Base-by-base conservation (phyloP, 768 basidiomycete genomes). In the Dacryopinax primogenitus region DNA sequence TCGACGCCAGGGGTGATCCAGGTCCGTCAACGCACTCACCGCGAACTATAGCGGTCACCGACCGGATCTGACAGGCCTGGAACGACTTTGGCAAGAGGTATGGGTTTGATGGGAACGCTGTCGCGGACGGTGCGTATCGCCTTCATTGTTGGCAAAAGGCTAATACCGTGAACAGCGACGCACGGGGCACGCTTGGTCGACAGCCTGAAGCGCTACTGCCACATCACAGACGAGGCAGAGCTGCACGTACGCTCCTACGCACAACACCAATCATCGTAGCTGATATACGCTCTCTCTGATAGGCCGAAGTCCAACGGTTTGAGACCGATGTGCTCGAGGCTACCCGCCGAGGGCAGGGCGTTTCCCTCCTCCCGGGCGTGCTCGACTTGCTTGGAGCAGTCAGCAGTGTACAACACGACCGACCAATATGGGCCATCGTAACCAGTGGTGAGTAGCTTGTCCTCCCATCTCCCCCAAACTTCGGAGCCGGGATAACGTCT, bases 1-100 rank as follows among this genome's bases (percentile, higher is more conserved):
- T 90, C 89, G 1, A 92, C 90, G 3, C 88, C 88, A 0, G 91
- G 90, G 2, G 86, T 92, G n/a, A 68, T 84, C 62, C 81, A 81
- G 66, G 86, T 58, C 9, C 11, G 26, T 21, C 37, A 11, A 11
- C 37, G 37, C 18, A 3, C 9, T 32, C 3, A 6, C 13, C 51
- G 26, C 21, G 13, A 21, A 3, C 26, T 2, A 9, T 3, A 30
- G 30, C 7, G 26, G 9, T 4, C 4, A 30, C 51, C 32, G 11
- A 58, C 51, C 13, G 32, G 51, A 9, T 4, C 7, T 58, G 3
- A n/a, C 26, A 58, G 51, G 51, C 88, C 7, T 93, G 91, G 91
- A 77, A 82, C 62, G 82, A 77, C 47, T 92, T 90, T 72, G 78
- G 81, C 39, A 77, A 75, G 41, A 80, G 87, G 65, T 90, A 90